Percentiles rank a stretch among this genome's conserved stretches.
Conservation (phyloP, 2,329 filamentous ascomycete species). For the Trichoderma gracile region DNA sequence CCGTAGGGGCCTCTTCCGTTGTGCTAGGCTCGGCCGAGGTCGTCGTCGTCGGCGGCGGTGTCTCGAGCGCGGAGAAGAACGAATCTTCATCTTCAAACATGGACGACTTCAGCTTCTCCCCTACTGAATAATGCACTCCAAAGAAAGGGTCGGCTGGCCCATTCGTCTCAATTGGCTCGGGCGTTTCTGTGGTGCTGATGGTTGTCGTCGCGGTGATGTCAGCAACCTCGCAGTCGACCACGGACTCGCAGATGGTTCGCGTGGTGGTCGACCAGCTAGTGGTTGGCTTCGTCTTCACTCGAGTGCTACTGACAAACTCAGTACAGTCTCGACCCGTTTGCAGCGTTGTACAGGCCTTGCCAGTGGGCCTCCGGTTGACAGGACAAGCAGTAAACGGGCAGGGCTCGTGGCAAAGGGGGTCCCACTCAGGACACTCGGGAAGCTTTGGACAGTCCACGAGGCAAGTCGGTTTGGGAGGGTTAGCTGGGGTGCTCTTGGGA, state of each 20-base stretch:
- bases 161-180: neutral
- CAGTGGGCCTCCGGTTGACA: neutral
- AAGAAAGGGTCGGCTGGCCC: no score
- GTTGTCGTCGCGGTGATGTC: constrained; percentile 12
- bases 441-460: constrained; percentile 5
- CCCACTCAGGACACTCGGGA: neutral
- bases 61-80: neutral
- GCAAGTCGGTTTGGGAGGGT: neutral
- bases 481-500: constrained; percentile 2
- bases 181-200: neutral
- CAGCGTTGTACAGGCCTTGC: constrained; percentile 9
- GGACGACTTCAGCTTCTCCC: neutral
- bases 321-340: constrained; percentile 8
- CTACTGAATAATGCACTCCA: no score
- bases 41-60: neutral
- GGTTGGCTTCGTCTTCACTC: neutral
- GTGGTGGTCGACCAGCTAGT: constrained; percentile 18
- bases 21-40: neutral
- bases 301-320: constrained; percentile 15
- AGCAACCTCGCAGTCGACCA: constrained; percentile 20
- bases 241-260: constrained; percentile 12
- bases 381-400: constrained; percentile 2
- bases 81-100: neutral
- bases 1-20: neutral
- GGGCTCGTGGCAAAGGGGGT: neutral